A percentile compares a stretch with the other conserved stretches of the same genome.
Conservation (phyloP, 1,139 yeast species). For the Pichia sp. region DNA sequence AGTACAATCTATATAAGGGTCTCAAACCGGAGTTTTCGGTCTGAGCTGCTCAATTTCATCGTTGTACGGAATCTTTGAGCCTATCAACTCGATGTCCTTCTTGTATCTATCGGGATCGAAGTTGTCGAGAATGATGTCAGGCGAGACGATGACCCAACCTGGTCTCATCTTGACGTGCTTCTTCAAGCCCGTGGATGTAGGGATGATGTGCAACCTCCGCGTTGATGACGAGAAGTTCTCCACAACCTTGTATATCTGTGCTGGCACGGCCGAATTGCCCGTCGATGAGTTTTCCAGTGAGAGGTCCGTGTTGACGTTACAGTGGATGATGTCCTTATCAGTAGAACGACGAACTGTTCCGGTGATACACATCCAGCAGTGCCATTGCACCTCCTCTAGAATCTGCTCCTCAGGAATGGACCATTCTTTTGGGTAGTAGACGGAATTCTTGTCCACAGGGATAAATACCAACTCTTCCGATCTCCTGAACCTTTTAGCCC, state of each 20-base stretch:
- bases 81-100: conserved; percentile 39
- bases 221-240: conserved; percentile 85
- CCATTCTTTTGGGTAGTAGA: conserved; percentile 51
- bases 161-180: conserved; percentile 67
- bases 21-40: conserved; percentile 65
- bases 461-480: conserved; percentile 80
- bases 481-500: conserved; percentile 76
- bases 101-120: conserved; percentile 49
- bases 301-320: conserved; percentile 87
- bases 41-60: conserved; percentile 73
- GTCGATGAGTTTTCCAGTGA: conserved; percentile 49
- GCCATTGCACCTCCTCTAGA: conserved; percentile 69
- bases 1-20: background rate
- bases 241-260: conserved; percentile 73
- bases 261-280: conserved; percentile 58
- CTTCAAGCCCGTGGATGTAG: conserved; percentile 57
- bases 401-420: conserved; percentile 39
- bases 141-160: conserved; percentile 91
- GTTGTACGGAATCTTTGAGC: conserved; percentile 57
- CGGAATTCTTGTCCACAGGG: conserved; percentile 55
- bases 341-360: conserved; percentile 87
- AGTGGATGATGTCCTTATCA: conserved; percentile 80
- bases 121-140: conserved; percentile 72
- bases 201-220: conserved; percentile 79
- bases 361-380: conserved; percentile 95